phyloP scores from a whole-genome alignment of 2,329 filamentous ascomycete genomes.

The Cladophialophora exuberans region DNA sequence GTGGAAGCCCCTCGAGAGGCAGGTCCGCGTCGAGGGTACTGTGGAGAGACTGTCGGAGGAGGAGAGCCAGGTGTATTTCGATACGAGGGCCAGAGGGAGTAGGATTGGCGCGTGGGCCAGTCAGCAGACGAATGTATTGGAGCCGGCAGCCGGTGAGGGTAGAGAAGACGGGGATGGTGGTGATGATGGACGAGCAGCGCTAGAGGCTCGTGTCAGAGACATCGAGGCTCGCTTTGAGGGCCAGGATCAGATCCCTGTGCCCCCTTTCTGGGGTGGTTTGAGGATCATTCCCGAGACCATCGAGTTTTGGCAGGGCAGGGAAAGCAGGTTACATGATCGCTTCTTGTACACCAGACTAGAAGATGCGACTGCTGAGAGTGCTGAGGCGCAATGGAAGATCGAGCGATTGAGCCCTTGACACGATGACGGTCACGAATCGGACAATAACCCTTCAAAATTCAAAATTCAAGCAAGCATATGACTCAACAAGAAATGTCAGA shows the following conservation, averaged over 20 bases:
- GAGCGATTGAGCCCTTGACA: constrained; percentile 33
- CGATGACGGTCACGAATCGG: neutral
- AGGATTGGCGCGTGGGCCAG: constrained; percentile 93
- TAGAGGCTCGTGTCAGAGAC: constrained; percentile 78
- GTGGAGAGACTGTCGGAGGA: constrained; percentile 67
- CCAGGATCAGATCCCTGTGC: constrained; percentile 79
- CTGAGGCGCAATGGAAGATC: constrained; percentile 28
- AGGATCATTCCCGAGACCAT: constrained; percentile 82
- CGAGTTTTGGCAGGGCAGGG: constrained; percentile 95
- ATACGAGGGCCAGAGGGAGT: constrained; percentile 73
- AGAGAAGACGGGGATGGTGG: constrained; percentile 57
- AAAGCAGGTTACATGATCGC: constrained; percentile 88
- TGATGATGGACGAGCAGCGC: constrained; percentile 70
- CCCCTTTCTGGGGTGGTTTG: constrained; percentile 92
- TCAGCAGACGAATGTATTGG: constrained; percentile 78
- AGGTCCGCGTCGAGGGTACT: constrained; percentile 84
- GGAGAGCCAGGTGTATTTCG: constrained; percentile 72
- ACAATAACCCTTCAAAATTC: neutral
- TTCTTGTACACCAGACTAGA: constrained; percentile 77
- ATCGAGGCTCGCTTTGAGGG: constrained; percentile 75
- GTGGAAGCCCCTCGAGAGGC: constrained; percentile 84
- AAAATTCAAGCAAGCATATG: neutral
- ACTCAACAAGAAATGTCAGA: neutral
- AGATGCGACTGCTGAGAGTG: constrained; percentile 32
- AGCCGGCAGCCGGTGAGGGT: constrained; percentile 37